These are phyloP conservation scores for Psilocybe sp. DNA, from an alignment of 768 basidiomycete genomes.

Conservation along the genomic window DNA sequence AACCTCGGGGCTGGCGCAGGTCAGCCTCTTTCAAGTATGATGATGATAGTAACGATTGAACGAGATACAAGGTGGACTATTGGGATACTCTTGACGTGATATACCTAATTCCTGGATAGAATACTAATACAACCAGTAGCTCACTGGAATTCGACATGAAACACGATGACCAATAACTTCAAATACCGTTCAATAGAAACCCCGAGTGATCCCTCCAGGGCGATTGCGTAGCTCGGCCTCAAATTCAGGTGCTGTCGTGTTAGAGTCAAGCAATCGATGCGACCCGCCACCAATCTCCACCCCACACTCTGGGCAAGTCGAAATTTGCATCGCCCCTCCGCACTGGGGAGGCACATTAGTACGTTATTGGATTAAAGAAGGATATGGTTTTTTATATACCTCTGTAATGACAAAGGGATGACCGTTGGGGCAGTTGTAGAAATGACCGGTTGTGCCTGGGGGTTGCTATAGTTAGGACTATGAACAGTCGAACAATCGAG, in stretches of 20 bases:
- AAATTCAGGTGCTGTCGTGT: slow-evolving; percentile 44
- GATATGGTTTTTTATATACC: slow-evolving; percentile 31
- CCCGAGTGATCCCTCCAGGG: too few species aligned
- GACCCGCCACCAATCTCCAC: slow-evolving; percentile 46
- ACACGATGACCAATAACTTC: too few species aligned
- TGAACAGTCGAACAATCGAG: neutral
- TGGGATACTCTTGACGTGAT: too few species aligned
- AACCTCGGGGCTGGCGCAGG: too few species aligned
- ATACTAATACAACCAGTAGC: too few species aligned
- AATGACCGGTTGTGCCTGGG: slow-evolving; percentile 32
- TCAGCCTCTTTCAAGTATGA: too few species aligned
- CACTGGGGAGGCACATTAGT: slow-evolving; percentile 35
- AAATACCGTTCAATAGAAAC: too few species aligned
- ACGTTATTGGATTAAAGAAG: neutral
- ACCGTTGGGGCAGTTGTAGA: slow-evolving; percentile 54
- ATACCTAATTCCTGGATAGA: too few species aligned
- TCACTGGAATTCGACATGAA: too few species aligned
- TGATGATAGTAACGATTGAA: too few species aligned
- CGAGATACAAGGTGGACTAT: too few species aligned
- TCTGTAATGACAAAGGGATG: slow-evolving; percentile 60
- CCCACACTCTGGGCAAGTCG: slow-evolving; percentile 57
- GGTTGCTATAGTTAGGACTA: slow-evolving; percentile 18
- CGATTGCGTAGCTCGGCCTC: slow-evolving; percentile 23
- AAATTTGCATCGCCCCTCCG: slow-evolving; percentile 48
- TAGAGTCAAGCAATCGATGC: slow-evolving; percentile 41